These are phyloP conservation scores for Claviceps monticola DNA, from an alignment of 2,329 filamentous ascomycete species.

Conservation along the genomic window DNA sequence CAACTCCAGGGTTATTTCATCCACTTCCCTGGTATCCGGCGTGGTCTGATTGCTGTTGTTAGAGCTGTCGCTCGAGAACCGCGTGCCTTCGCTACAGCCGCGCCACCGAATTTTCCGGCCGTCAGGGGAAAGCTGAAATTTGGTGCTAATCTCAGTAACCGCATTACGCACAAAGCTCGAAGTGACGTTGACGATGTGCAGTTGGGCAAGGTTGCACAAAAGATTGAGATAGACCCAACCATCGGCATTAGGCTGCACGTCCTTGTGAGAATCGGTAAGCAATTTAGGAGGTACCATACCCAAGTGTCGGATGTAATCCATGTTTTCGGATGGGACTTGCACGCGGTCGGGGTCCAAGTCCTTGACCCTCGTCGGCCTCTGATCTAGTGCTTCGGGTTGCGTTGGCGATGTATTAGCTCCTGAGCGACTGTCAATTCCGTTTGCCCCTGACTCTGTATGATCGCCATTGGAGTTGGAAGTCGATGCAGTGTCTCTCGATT, in stretches of 20 bases:
- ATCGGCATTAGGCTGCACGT: slow-evolving; percentile 48
- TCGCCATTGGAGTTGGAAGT: slow-evolving; percentile 35
- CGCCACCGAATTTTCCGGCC: slow-evolving; percentile 71
- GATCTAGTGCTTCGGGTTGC: slow-evolving; percentile 38
- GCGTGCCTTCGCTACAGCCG: slow-evolving; percentile 51
- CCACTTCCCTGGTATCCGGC: slow-evolving; percentile 35
- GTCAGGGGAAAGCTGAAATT: slow-evolving; percentile 64
- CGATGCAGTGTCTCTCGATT: slow-evolving; percentile 30
- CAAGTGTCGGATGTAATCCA: slow-evolving; percentile 65
- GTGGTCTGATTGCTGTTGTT: slow-evolving; percentile 33
- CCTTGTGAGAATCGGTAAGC: slow-evolving; percentile 22
- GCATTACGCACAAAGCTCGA: slow-evolving; percentile 63
- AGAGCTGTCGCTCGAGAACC: slow-evolving; percentile 49
- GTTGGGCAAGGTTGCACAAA: slow-evolving; percentile 66
- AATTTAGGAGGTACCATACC: slow-evolving; percentile 50
- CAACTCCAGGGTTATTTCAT: slow-evolving; percentile 26
- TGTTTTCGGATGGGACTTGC: slow-evolving; percentile 62
- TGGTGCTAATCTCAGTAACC: slow-evolving; percentile 54
- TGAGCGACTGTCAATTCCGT: slow-evolving; percentile 13
- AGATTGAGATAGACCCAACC: slow-evolving; percentile 78
- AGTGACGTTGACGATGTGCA: slow-evolving; percentile 76
- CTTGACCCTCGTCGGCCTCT: slow-evolving; percentile 61
- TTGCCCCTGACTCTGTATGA: slow-evolving; percentile 28
- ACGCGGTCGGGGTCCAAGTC: slow-evolving; percentile 69
- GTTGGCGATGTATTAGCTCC: slow-evolving; percentile 27